phyloP scores from a whole-genome alignment of 805 yeast genomes.

The Maudiozyma pseudohumilis region DNA sequence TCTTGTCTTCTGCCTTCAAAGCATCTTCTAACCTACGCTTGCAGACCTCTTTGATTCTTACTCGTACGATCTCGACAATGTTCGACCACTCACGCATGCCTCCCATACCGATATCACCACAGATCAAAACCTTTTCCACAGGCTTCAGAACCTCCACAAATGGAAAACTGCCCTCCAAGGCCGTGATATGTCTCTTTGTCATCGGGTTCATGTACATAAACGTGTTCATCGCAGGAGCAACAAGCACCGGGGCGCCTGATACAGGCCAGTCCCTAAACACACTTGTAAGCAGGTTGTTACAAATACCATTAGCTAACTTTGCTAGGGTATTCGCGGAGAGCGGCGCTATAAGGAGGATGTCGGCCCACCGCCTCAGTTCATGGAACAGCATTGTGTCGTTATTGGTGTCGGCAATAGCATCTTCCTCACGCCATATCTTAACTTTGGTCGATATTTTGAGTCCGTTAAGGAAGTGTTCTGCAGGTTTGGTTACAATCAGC shows the following conservation, averaged over 20 bases:
- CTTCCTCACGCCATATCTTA: slow-evolving; percentile 78
- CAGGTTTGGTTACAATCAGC: slow-evolving; percentile 68
- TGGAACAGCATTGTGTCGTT: slow-evolving; percentile 68
- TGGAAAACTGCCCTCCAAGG: slow-evolving; percentile 61
- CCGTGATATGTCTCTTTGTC: slow-evolving; percentile 58
- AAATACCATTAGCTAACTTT: slow-evolving; percentile 64
- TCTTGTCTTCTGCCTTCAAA: slow-evolving; percentile 24
- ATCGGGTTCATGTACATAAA: slow-evolving; percentile 72
- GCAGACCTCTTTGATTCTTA: slow-evolving; percentile 27
- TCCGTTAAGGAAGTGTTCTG: slow-evolving; percentile 59
- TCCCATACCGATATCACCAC: slow-evolving; percentile 88
- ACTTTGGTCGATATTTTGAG: slow-evolving; percentile 61
- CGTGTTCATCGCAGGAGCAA: slow-evolving; percentile 86
- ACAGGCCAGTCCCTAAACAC: slow-evolving; percentile 75
- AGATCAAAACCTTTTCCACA: slow-evolving; percentile 66
- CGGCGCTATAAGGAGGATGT: slow-evolving; percentile 66
- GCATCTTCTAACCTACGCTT: slow-evolving; percentile 25
- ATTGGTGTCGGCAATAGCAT: slow-evolving; percentile 34
- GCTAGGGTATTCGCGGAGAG: slow-evolving; percentile 72
- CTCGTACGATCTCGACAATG: slow-evolving; percentile 50
- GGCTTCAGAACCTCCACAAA: slow-evolving; percentile 68
- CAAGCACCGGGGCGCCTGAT: slow-evolving; percentile 48
- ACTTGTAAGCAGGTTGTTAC: slow-evolving; percentile 65
- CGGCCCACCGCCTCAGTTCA: slow-evolving; percentile 80
- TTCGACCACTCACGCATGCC: slow-evolving; percentile 88